phyloP scores from a whole-genome alignment of 768 basidiomycete species.

The Panus rudis region DNA sequence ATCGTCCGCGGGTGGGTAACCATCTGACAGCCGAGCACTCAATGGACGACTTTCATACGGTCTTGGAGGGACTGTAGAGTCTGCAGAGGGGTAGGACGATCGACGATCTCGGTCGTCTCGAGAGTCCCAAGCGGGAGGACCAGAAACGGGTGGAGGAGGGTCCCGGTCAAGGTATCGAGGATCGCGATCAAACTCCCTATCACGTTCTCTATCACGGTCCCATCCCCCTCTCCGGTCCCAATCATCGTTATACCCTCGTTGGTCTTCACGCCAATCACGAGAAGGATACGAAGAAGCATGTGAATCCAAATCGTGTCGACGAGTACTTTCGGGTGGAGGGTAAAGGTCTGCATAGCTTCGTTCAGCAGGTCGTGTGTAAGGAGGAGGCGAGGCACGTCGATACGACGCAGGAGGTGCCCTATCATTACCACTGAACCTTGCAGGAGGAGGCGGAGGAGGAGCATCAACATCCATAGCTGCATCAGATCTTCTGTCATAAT shows the following conservation, averaged over 20 bases:
- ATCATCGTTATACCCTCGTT: slow-evolving; percentile 13
- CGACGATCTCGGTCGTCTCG: slow-evolving; percentile 25
- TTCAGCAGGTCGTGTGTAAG: slow-evolving; percentile 6
- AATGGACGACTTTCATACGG: slow-evolving; percentile 19
- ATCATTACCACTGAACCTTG: neutral
- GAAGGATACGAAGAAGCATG: slow-evolving; percentile 11
- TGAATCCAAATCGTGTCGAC: slow-evolving; percentile 3
- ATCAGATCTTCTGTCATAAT: slow-evolving; percentile 19
- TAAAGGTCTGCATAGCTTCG: slow-evolving; percentile 8
- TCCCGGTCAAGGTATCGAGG: slow-evolving; percentile 16
- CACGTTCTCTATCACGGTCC: slow-evolving; percentile 7
- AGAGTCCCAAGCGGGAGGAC: slow-evolving; percentile 19
- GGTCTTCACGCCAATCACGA: slow-evolving; percentile 17
- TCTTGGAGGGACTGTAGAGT: slow-evolving; percentile 3
- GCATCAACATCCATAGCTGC: slow-evolving; percentile 18
- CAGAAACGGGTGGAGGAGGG: slow-evolving; percentile 5
- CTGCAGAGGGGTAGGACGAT: slow-evolving; percentile 8
- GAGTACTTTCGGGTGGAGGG: slow-evolving; percentile 11
- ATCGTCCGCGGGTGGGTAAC: slow-evolving; percentile 14
- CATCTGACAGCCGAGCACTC: slow-evolving; percentile 18
- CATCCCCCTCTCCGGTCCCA: slow-evolving; percentile 10
- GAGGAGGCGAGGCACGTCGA: slow-evolving; percentile 17
- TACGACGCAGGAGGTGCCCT: slow-evolving; percentile 12
- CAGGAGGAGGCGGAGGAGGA: too few relatives aligned
- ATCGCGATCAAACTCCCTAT: slow-evolving; percentile 9